Base-by-base conservation (phyloP, 768 basidiomycete species). In the Termitomyces sp. region DNA sequence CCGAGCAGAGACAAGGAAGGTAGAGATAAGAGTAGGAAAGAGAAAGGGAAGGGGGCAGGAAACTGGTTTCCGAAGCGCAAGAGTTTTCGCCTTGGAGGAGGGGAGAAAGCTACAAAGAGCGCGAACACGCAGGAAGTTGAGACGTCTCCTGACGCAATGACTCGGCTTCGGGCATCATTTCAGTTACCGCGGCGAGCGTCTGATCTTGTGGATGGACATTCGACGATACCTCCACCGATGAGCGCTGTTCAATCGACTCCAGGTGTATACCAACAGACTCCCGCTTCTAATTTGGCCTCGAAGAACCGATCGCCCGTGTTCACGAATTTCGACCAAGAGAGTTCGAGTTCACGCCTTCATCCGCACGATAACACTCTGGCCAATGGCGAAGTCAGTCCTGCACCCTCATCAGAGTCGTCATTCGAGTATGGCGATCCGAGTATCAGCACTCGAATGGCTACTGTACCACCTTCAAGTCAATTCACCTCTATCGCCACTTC, bases 31-130 rank as follows among this genome's bases (percentile, higher is more conserved):
- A 54, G 37, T 58, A 47, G 47, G 54, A 71, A 69, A 57, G 67
- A 67, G 57, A 76, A 76, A 63, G 72, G 74, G 67, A 63, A 62
- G 37, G 44, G 52, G 31, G 31, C 59, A 39, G 53, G 55, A 13
- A 42, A 60, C 50, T 86, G 84, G 83, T 83, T 83, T 62, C 63
- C 67, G 31, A 80, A 79, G 65, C 75, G 81, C 52, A 84, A 79
- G 68, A 83, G 79, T 62, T 66, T 80, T 57, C 71, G 72, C 51
- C 37, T 72, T 31, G 67, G 66, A n/a, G 72, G 66, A n/a, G 72
- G 66, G 14, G 72, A 79, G 24, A 75, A 76, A 55, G 43, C 56
- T 20, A 2, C 55, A 24, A 62, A 56, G 41, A 61, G 62, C 36
- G 58, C 46, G 50, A 57, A 24, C 16, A 20, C 31, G 2, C 39